Percentiles rank a stretch among this genome's conserved stretches.
phyloP scores from a whole-genome alignment of 371 early-diverging fungal genomes.

The Sporodiniella umbellata region DNA sequence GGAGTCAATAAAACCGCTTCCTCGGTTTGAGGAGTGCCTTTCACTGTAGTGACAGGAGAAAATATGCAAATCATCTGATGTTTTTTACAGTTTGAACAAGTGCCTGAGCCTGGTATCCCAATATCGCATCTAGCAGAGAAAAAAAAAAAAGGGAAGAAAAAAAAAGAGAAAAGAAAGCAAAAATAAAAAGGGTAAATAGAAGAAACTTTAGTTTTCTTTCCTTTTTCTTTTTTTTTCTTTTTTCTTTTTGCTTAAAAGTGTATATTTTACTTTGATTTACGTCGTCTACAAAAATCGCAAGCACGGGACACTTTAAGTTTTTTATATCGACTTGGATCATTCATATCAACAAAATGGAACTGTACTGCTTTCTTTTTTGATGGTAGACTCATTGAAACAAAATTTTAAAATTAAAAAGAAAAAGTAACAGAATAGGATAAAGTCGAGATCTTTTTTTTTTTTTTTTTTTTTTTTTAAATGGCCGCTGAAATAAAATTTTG shows the following conservation, averaged over 20 bases:
- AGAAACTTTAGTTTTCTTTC: too few relatives aligned
- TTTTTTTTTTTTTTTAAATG: not conserved
- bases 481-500: not conserved
- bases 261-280: constrained; percentile 41
- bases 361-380: constrained; percentile 23
- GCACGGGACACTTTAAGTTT: constrained; percentile 40
- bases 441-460: not conserved
- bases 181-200: too few relatives aligned
- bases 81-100: constrained; percentile 37
- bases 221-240: not conserved
- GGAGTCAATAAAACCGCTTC: not conserved
- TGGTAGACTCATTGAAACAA: constrained; percentile 15
- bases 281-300: constrained; percentile 41
- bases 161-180: not conserved
- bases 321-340: constrained; percentile 38
- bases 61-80: constrained; percentile 22
- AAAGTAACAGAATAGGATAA: constrained; percentile 3
- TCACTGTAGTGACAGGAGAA: constrained; percentile 11
- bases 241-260: not conserved
- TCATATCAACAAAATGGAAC: constrained; percentile 45
- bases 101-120: constrained; percentile 34
- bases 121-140: constrained; percentile 27
- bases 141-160: not conserved
- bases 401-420: constrained; percentile 3
- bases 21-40: not conserved